phyloP scores from a whole-genome alignment of 176 grass and related monocot species.

The Triticum timopheevii region DNA sequence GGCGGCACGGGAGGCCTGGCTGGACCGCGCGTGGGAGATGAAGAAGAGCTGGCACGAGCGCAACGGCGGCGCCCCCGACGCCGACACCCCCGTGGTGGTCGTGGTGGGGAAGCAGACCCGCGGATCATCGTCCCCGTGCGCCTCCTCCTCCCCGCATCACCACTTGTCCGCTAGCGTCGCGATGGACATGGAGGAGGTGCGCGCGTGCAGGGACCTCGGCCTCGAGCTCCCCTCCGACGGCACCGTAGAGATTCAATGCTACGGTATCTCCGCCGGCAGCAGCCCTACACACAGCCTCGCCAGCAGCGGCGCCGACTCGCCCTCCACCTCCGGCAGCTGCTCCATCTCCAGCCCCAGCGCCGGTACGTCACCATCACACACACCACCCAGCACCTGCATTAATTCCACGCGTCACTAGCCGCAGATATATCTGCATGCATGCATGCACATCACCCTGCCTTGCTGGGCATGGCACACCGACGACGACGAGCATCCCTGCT shows the following conservation, averaged over 20 bases:
- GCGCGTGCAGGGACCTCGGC: slow-evolving; percentile 70
- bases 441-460: background rate
- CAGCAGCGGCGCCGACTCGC: slow-evolving; percentile 11
- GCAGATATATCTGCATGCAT: slow-evolving; percentile 18
- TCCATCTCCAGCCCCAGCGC: slow-evolving; percentile 37
- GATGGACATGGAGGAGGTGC: slow-evolving; percentile 85
- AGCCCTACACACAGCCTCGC: slow-evolving; percentile 41
- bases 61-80: slow-evolving; percentile 37
- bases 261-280: slow-evolving; percentile 32
- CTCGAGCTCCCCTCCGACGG: slow-evolving; percentile 58
- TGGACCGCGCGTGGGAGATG: slow-evolving; percentile 62
- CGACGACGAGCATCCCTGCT: background rate
- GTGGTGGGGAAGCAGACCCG: slow-evolving; percentile 16
- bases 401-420: background rate
- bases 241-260: slow-evolving; percentile 56
- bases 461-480: slow-evolving; percentile 25
- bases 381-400: background rate
- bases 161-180: slow-evolving; percentile 30
- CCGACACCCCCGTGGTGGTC: slow-evolving; percentile 38
- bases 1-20: slow-evolving; percentile 56
- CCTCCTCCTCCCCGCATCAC: background rate
- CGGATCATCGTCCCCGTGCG: background rate
- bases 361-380: slow-evolving; percentile 11
- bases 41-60: slow-evolving; percentile 55
- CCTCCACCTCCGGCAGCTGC: background rate